These are phyloP conservation scores for Penicillium sp. DNA, from an alignment of 2,329 filamentous ascomycete species.

Conservation along the genomic window DNA sequence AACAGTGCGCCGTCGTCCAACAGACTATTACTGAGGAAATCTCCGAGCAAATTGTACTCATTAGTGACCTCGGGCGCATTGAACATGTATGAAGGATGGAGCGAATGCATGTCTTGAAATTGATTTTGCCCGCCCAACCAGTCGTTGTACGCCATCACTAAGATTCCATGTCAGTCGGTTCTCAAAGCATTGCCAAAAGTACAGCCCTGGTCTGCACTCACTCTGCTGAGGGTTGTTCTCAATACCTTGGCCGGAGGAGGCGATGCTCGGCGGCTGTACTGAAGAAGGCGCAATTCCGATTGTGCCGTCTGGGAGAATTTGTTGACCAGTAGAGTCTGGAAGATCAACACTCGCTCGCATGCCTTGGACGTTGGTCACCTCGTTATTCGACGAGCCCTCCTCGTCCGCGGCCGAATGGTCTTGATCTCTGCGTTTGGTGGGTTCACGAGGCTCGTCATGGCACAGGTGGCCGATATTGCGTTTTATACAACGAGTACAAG, in stretches of 20 bases:
- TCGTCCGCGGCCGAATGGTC: constrained; percentile 66
- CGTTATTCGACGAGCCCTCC: constrained; percentile 56
- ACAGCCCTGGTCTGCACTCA: constrained; percentile 57
- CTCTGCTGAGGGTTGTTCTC: constrained; percentile 73
- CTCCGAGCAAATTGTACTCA: constrained; percentile 95
- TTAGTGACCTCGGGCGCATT: constrained; percentile 91
- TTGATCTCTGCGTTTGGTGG: constrained; percentile 74
- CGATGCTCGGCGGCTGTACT: constrained; percentile 67
- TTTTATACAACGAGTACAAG: constrained; percentile 97
- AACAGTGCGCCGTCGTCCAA: constrained; percentile 80
- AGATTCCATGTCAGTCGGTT: constrained; percentile 35
- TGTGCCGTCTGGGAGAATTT: constrained; percentile 49
- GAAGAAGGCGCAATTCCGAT: constrained; percentile 65
- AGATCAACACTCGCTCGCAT: constrained; percentile 63
- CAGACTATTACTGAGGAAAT: constrained; percentile 91
- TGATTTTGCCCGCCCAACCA: constrained; percentile 80
- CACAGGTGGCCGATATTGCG: constrained; percentile 98
- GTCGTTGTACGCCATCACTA: constrained; percentile 83
- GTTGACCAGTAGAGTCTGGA: constrained; percentile 58
- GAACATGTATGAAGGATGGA: constrained; percentile 95
- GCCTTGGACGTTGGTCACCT: constrained; percentile 52
- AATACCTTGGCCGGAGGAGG: constrained; percentile 69
- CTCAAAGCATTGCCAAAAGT: constrained; percentile 11
- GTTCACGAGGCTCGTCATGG: constrained; percentile 94
- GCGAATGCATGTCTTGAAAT: constrained; percentile 92